Conservation (phyloP, 352 stramenopile species). For the Pythium grandisporangium region DNA sequence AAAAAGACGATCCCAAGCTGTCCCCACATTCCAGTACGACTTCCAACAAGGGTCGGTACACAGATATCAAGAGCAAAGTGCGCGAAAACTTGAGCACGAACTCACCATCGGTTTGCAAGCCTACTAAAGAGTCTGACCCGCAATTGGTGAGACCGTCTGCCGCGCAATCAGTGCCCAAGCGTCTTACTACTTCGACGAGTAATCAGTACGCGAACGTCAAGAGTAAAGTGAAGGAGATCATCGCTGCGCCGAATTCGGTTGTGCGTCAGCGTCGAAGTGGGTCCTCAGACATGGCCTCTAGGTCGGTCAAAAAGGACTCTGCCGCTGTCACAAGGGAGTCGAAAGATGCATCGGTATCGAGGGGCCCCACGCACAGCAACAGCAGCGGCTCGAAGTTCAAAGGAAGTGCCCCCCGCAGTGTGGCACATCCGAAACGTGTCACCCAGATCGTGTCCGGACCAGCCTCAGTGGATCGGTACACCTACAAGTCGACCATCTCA, state of each 20-base stretch:
- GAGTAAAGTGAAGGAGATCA: conserved; percentile 32
- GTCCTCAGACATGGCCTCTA: too few species aligned
- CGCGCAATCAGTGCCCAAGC: neutral
- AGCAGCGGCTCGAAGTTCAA: neutral
- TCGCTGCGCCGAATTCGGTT: conserved; percentile 4
- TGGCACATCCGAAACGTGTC: neutral
- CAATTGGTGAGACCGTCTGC: too few species aligned
- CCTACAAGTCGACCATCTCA: conserved; percentile 5
- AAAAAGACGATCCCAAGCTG: conserved; percentile 1
- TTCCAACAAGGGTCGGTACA: neutral
- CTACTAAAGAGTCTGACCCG: too few species aligned
- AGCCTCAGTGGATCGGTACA: conserved; percentile 8
- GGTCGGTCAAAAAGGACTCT: too few species aligned
- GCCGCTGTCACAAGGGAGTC: too few species aligned
- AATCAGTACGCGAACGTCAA: conserved; percentile 41
- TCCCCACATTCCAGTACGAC: conserved; percentile 1
- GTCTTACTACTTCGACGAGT: conserved; percentile 8
- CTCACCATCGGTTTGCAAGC: too few species aligned
- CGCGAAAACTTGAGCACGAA: too few species aligned
- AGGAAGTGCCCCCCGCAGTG: neutral
- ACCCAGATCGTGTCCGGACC: conserved; percentile 1
- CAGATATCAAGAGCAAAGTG: neutral
- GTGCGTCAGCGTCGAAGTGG: too few species aligned
- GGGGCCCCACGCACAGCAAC: conserved; percentile 3
- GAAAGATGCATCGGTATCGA: too few species aligned